Evolutionary conservation across 2,329 filamentous ascomycete species (phyloP), one percentile per base, ranked within the genome.

Genomic region (Epicoccum nigrum): DNA sequence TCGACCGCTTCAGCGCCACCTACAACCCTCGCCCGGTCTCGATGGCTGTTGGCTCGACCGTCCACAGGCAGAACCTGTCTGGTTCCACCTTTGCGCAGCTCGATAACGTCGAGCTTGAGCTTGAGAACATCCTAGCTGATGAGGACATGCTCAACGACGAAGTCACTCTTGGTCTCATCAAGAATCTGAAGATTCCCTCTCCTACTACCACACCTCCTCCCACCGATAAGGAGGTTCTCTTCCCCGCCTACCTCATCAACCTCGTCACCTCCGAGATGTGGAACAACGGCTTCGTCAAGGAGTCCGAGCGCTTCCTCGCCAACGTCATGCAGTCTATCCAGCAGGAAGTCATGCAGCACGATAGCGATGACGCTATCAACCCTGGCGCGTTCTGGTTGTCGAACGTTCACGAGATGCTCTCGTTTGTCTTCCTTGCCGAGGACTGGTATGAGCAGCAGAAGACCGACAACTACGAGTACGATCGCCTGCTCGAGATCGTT

Each of bases 301-400:
- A 99, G 77, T 97, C 94, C 4, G 94, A 99, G 77, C 89, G 93
- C 47, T 99, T 99, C 84, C 82, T 99, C 57, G 94, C 94, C 69
- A 99, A 97, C 68, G 94, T 99, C 59, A 99, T 99, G 94, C 94
- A 97, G 77, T 96, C 92, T 7, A 97, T 99, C 68, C 94, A 99
- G 74, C 92, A 97, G 74, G 94, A 99, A 74, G 94, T 99, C 49
- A 97, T 99, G 94, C 90, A 96, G 71, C 92, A 99, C 72, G 93
- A 99, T 63, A 92, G 92, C 35, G 94, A 99, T 53, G 93, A 97
- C 67, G 92, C 93, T 30, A 90, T 99, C 77, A 97, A 97, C 75
- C 92, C 92, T 25, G 94, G 94, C 51, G 90, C 94, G 30, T 99
- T 99, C 83, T 99, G 94, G 94, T 82, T 99, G 42, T 97, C 93